A percentile compares a stretch with the other conserved stretches of the same genome.
Conservation (phyloP, 345 rosid species). For the Moringa oleifera region DNA sequence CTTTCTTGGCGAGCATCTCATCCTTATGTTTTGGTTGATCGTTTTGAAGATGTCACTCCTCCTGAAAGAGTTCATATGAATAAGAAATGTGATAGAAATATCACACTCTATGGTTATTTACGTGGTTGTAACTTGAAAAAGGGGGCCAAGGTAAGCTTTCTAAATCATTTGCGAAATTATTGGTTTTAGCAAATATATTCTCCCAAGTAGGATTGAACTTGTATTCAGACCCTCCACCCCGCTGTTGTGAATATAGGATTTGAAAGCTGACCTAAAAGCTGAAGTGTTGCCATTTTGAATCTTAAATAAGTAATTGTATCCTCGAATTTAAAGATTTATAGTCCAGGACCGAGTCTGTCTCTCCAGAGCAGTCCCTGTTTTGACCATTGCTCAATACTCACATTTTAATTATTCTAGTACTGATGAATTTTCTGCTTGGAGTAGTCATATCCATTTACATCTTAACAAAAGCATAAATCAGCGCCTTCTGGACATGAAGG, state of each 20-base stretch:
- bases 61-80: conserved; percentile 62
- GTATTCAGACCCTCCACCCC: background rate
- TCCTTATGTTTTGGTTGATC: conserved; percentile 88
- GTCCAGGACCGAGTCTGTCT: background rate
- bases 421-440: no score
- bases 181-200: background rate
- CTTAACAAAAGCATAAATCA: background rate
- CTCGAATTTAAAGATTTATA: background rate
- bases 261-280: background rate
- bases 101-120: conserved; percentile 84
- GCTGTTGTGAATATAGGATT: background rate
- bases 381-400: background rate
- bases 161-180: conserved; percentile 5
- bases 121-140: conserved; percentile 93
- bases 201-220: background rate
- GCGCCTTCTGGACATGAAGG: background rate
- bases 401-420: background rate
- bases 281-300: no score
- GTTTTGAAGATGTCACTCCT: conserved; percentile 93
- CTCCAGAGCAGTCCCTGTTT: background rate
- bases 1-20: conserved; percentile 87
- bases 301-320: no score
- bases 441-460: background rate
- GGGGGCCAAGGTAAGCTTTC: conserved; percentile 64
- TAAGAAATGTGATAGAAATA: conserved; percentile 80